Conservation (phyloP, 2,329 filamentous ascomycete species). For the Clarireedia monteithiana region DNA sequence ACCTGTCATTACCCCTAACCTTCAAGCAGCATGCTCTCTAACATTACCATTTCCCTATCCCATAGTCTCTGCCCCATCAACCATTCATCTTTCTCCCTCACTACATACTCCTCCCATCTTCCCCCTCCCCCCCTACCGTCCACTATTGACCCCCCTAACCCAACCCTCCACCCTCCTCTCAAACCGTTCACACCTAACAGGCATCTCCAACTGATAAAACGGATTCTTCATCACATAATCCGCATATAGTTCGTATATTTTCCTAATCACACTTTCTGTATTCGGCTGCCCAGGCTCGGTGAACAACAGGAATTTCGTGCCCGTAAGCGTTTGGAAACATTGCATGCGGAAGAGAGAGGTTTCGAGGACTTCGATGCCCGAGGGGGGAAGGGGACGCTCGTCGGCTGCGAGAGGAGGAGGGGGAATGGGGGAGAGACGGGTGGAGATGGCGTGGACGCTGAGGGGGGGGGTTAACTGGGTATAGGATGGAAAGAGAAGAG, state of each 20-base stretch:
- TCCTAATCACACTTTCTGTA: conserved; percentile 73
- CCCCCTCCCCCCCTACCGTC: conserved; percentile 10
- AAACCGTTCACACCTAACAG: conserved; percentile 89
- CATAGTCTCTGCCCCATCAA: not conserved
- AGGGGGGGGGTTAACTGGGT: conserved; percentile 7
- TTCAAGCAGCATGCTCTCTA: not conserved
- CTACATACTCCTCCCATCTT: not conserved
- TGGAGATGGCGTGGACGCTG: conserved; percentile 57
- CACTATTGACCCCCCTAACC: conserved; percentile 62
- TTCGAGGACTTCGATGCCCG: conserved; percentile 87
- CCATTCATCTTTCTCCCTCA: not conserved
- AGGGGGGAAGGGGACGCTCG: conserved; percentile 52
- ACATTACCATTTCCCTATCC: not conserved
- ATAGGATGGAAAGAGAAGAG: not conserved
- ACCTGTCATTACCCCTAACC: too few relatives aligned
- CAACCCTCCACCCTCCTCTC: conserved; percentile 79
- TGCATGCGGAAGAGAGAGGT: conserved; percentile 90
- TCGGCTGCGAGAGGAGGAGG: conserved; percentile 10
- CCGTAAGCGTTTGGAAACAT: conserved; percentile 91
- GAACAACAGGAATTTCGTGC: conserved; percentile 92
- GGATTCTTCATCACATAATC: conserved; percentile 99
- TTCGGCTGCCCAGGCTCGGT: conserved; percentile 70
- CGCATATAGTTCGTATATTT: conserved; percentile 88
- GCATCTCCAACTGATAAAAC: conserved; percentile 98
- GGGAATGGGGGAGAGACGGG: conserved; percentile 5